Percentiles rank a stretch among this genome's conserved stretches.
Evolutionary conservation across 2,329 filamentous ascomycete species (phyloP).

Genomic region (Thelonectria rubi): DNA sequence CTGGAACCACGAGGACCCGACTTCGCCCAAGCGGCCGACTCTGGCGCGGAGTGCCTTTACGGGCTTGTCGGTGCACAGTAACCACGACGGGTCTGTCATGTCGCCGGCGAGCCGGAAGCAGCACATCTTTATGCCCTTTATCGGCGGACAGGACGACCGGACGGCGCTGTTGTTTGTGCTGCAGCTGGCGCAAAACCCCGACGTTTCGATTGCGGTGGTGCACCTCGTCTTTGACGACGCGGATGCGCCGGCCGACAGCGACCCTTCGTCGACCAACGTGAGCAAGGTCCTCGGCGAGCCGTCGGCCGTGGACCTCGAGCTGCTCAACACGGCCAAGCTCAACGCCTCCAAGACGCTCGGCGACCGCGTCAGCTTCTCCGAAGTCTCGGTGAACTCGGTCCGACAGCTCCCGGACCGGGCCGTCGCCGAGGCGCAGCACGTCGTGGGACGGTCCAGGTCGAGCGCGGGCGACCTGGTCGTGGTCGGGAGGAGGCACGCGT

Average conservation of each 20-base stretch:
- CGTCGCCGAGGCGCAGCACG: slow-evolving; percentile 30
- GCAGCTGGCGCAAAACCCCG: slow-evolving; percentile 81
- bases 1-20: slow-evolving; percentile 47
- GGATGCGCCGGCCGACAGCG: slow-evolving; percentile 15
- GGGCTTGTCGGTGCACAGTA: slow-evolving; percentile 38
- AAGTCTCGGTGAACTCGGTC: slow-evolving; percentile 37
- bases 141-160: slow-evolving; percentile 84
- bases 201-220: slow-evolving; percentile 80
- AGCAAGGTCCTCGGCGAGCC: slow-evolving; percentile 27
- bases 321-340: slow-evolving; percentile 38
- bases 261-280: slow-evolving; percentile 20
- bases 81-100: slow-evolving; percentile 64
- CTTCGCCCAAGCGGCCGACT: slow-evolving; percentile 57
- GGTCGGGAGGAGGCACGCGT: slow-evolving; percentile 35
- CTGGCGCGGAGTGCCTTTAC: slow-evolving; percentile 45
- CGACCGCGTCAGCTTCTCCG: slow-evolving; percentile 34
- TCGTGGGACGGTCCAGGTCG: slow-evolving; percentile 35
- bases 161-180: slow-evolving; percentile 82
- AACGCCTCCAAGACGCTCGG: slow-evolving; percentile 31
- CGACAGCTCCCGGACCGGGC: slow-evolving; percentile 41
- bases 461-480: slow-evolving; percentile 43
- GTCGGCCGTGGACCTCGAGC: slow-evolving; percentile 41
- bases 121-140: slow-evolving; percentile 87
- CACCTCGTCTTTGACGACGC: slow-evolving; percentile 47
- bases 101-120: slow-evolving; percentile 74